Evolutionary conservation across 1,139 yeast species (phyloP), one percentile per base, ranked within the genome.

Genomic region (Kazachstania sp.): DNA sequence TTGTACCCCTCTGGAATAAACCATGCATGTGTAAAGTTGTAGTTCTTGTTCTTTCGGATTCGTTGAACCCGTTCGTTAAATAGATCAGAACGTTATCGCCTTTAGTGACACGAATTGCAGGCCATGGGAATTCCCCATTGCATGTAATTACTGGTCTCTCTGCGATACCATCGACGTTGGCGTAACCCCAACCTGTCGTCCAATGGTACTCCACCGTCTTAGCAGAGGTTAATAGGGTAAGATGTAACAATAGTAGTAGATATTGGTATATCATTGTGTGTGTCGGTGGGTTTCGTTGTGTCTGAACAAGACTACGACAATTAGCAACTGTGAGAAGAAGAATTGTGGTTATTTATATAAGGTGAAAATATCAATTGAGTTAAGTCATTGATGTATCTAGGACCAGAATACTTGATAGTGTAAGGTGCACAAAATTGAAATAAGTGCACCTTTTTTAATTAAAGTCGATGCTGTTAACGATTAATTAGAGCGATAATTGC

Each of bases 11-110:
- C 69, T 80, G 85, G 65, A 80, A 80, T 52, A 84, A 63, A 12
- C 94, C 94, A 54, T 84, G 94, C 75, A 83, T 82, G 65, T 84
- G 94, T 46, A 84, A 65, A 8, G 87, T 75, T 5, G 88, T 79
- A 3, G 58, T 51, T 15, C 43, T 53, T 3, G 57, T 51, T n/a
- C 43, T 52, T 50, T 19, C 11, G 4, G 74, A 74, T 16, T 64
- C 71, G 47, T 47, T 45, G 23, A 84, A 71, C 2, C 78, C 79
- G 60, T 84, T 84, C 26, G 74, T 75, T 53, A 83, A 71, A 53
- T 77, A 74, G 38, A 84, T 59, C 48, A 75, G 67, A 9, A 84
- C 74, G 19, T 82, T 68, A 57, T 84, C 92, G 48, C 83, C 80
- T 51, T 73, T 74, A 50, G 75, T 70, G 18, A 79, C 81, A 50